Evolutionary conservation across 208 protist genomes (phyloP).

Genomic region (Wallacemonas sp.): DNA sequence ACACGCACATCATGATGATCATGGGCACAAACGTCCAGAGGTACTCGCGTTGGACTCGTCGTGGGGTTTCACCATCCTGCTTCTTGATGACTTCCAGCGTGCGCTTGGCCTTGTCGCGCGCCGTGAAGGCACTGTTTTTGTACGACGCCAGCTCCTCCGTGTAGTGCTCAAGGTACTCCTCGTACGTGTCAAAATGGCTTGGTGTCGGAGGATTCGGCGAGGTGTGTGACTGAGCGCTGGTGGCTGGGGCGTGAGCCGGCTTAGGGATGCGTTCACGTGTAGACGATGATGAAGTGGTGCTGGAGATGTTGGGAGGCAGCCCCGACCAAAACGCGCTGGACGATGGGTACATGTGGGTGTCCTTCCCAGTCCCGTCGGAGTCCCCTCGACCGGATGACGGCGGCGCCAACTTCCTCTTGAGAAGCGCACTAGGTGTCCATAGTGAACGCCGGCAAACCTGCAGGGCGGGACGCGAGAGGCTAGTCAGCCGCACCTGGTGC

Average conservation of each 20-base stretch:
- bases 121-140: constrained; percentile 17
- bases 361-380: not conserved
- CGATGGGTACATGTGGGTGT: not conserved
- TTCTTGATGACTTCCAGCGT: constrained; percentile 6
- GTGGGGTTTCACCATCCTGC: not conserved
- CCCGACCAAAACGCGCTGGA: constrained; percentile 7
- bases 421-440: not conserved
- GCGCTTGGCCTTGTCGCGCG: constrained; percentile 8
- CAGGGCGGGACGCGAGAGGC: not conserved
- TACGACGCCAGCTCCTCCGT: constrained; percentile 36
- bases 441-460: not conserved
- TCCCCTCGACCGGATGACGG: not conserved
- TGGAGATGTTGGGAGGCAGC: not conserved
- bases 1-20: constrained; percentile 36
- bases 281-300: too few relatives aligned
- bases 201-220: not conserved
- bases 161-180: constrained; percentile 53
- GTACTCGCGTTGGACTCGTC: constrained; percentile 38
- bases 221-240: too few relatives aligned
- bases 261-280: too few relatives aligned
- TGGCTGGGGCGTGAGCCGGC: not conserved
- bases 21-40: constrained; percentile 54
- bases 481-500: not conserved
- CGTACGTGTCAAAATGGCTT: constrained; percentile 35
- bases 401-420: not conserved